A percentile compares a stretch with the other conserved stretches of the same genome.
These are phyloP conservation scores for Chiua sp. DNA, from an alignment of 1,284 basidiomycete species.

Conservation along the genomic window DNA sequence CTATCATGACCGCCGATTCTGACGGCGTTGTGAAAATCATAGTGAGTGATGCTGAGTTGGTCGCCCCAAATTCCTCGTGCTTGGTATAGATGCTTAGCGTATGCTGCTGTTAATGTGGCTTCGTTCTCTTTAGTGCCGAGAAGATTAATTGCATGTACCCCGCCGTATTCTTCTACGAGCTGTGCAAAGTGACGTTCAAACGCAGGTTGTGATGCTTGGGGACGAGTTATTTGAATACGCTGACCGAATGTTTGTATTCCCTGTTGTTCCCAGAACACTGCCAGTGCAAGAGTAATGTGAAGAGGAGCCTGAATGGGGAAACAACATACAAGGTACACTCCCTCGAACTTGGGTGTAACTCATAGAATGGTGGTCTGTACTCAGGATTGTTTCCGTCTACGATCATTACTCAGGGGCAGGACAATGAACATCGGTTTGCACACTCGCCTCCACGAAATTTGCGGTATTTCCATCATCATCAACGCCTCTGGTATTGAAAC, in stretches of 20 bases:
- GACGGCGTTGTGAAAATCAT: slow-evolving; percentile 93
- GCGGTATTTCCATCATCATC: slow-evolving; percentile 98
- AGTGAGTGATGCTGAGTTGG: slow-evolving; percentile 79
- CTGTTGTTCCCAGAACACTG: slow-evolving; percentile 99
- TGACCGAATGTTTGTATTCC: slow-evolving; percentile 91
- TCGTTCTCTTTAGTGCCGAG: slow-evolving; percentile 94
- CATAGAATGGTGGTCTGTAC: slow-evolving; percentile 82
- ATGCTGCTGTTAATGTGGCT: slow-evolving; percentile 82
- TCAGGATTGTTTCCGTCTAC: slow-evolving; percentile 91
- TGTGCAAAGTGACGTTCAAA: slow-evolving; percentile 94
- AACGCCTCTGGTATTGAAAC: slow-evolving; percentile 97
- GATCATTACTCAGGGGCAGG: slow-evolving; percentile 14
- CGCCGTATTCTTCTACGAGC: slow-evolving; percentile 82
- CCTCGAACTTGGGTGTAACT: slow-evolving; percentile 95
- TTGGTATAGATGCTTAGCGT: slow-evolving; percentile 76
- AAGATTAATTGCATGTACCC: slow-evolving; percentile 86
- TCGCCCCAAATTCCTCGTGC: slow-evolving; percentile 63
- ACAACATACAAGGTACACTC: slow-evolving; percentile 83
- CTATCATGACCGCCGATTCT: slow-evolving; percentile 89
- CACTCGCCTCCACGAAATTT: slow-evolving; percentile 91
- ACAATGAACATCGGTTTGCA: slow-evolving; percentile 5
- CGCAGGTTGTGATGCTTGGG: slow-evolving; percentile 94
- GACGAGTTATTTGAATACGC: slow-evolving; percentile 92
- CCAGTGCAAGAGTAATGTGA: slow-evolving; percentile 14
- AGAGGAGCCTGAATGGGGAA: slow-evolving; percentile 17